These are phyloP conservation scores for Vigna unguiculata DNA, from an alignment of 306 rosid genomes.

Conservation along the genomic window DNA sequence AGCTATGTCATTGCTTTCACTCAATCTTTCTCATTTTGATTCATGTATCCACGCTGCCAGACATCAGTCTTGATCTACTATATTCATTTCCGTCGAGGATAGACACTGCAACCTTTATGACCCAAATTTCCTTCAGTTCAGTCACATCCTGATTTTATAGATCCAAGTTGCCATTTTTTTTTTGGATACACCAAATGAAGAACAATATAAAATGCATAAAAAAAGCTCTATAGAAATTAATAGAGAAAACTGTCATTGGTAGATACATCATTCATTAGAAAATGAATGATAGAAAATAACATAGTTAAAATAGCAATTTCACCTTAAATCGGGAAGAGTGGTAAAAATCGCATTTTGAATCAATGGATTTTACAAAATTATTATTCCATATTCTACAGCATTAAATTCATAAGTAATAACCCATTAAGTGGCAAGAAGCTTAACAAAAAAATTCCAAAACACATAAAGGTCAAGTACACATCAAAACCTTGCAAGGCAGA, in stretches of 20 bases:
- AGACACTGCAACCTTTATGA: not conserved
- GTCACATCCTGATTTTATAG: not conserved
- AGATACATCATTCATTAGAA: conserved; percentile 2
- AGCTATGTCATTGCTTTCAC: not conserved
- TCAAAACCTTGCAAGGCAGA: not conserved
- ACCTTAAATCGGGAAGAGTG: not conserved
- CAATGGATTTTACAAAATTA: not conserved
- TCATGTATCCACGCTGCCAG: not conserved
- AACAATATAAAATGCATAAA: not conserved
- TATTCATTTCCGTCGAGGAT: not conserved
- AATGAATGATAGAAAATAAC: not conserved
- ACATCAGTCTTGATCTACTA: not conserved
- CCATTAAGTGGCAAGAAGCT: not conserved
- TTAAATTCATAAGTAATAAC: not conserved
- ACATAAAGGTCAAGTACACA: not conserved
- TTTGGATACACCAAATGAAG: not conserved
- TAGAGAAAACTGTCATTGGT: not conserved
- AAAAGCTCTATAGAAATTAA: not conserved
- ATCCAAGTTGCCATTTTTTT: not conserved
- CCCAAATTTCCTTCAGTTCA: not conserved
- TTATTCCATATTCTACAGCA: not conserved
- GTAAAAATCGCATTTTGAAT: not conserved
- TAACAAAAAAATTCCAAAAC: not conserved
- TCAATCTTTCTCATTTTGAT: not conserved
- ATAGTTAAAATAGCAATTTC: not conserved